Evolutionary conservation across 306 rosid species (phyloP).

Genomic region (peach (Prunus persica)): Prunus_persica_NCBIv2 NC_034015.1:3138501-3139000

Average conservation of each 20-base stretch:
- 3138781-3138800: conserved; percentile 68
- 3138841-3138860: conserved; percentile 27
- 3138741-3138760: conserved; percentile 21
- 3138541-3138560: conserved; percentile 77
- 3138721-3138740: conserved; percentile 7
- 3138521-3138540: conserved; percentile 76
- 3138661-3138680: conserved; percentile 56
- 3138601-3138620: conserved; percentile 81
- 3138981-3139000: conserved; percentile 28
- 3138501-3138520: conserved; percentile 86
- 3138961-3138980: conserved; percentile 35
- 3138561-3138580: conserved; percentile 59
- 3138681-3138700: conserved; percentile 56
- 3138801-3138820: conserved; percentile 33
- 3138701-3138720: conserved; percentile 42
- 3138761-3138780: conserved; percentile 62
- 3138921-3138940: conserved; percentile 42
- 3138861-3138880: conserved; percentile 33
- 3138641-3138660: conserved; percentile 66
- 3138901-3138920: conserved; percentile 26
- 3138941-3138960: conserved; percentile 32
- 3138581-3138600: conserved; percentile 59
- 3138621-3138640: conserved; percentile 95
- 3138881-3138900: conserved; percentile 39
- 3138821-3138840: neutral